Conservation (phyloP, 768 basidiomycete species). For the Leccinum rimulosum region DNA sequence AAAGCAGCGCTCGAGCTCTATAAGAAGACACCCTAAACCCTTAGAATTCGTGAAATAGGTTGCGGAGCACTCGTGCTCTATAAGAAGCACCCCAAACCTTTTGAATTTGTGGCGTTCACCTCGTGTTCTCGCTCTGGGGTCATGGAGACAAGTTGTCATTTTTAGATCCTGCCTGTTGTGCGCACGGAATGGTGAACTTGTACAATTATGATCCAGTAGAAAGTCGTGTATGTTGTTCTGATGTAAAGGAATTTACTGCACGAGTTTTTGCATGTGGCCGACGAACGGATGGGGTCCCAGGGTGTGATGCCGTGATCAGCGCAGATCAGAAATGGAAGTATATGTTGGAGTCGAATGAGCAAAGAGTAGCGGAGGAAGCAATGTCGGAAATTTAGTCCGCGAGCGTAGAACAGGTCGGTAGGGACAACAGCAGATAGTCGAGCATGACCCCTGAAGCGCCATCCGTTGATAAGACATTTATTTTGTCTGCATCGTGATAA, state of each 20-base stretch:
- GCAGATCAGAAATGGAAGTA: not conserved
- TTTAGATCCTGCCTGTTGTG: not conserved
- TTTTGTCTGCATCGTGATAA: constrained; percentile 5
- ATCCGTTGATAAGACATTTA: not conserved
- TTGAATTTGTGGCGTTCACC: not conserved
- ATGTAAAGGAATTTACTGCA: no score
- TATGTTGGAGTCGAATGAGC: no score
- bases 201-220: not conserved
- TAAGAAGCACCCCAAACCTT: not conserved
- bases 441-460: constrained; percentile 3
- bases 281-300: not conserved
- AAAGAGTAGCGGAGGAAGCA: no score
- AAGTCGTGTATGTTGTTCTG: not conserved
- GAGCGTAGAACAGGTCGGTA: not conserved
- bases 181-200: not conserved
- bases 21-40: not conserved
- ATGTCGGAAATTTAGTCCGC: no score
- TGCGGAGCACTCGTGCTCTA: no score
- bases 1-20: not conserved
- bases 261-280: no score
- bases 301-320: not conserved
- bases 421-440: not conserved
- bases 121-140: not conserved
- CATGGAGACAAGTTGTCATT: not conserved
- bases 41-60: no score